A percentile compares a stretch with the other conserved stretches of the same genome.
Evolutionary conservation across 306 rosid species (phyloP).

Genomic region (Canavalia ensiformis): DNA sequence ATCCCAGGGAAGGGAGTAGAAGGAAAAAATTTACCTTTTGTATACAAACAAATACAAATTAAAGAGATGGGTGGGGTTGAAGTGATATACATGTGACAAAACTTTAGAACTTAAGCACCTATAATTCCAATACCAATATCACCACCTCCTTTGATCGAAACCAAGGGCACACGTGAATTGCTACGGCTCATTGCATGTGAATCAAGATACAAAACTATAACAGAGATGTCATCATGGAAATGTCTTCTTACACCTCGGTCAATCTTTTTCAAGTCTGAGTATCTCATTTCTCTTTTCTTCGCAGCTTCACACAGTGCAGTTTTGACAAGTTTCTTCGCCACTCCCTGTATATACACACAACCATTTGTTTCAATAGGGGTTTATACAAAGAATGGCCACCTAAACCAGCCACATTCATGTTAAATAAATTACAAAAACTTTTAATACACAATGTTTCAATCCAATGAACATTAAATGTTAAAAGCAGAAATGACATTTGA

Average conservation of each 20-base stretch:
- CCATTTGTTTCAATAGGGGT: neutral
- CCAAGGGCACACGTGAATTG: slow-evolving; percentile 59
- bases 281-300: slow-evolving; percentile 97
- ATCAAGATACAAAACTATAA: slow-evolving; percentile 84
- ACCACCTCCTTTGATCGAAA: slow-evolving; percentile 76
- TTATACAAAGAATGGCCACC: slow-evolving; percentile 4
- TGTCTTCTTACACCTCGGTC: slow-evolving; percentile 97
- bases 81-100: neutral
- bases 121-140: slow-evolving; percentile 51
- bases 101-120: slow-evolving; percentile 54
- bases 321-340: slow-evolving; percentile 79
- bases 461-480: neutral
- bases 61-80: too few species aligned
- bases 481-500: neutral
- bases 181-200: slow-evolving; percentile 62
- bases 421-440: neutral
- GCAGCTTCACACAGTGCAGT: slow-evolving; percentile 89
- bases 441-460: neutral
- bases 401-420: neutral
- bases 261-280: slow-evolving; percentile 88
- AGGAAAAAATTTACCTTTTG: too few species aligned
- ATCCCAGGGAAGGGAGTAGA: neutral
- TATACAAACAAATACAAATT: too few species aligned
- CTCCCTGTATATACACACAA: slow-evolving; percentile 67
- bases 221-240: slow-evolving; percentile 97